These are phyloP conservation scores for Nothophaeocryptopus gaeumannii DNA, from an alignment of 2,329 filamentous ascomycete genomes.

Conservation along the genomic window DNA sequence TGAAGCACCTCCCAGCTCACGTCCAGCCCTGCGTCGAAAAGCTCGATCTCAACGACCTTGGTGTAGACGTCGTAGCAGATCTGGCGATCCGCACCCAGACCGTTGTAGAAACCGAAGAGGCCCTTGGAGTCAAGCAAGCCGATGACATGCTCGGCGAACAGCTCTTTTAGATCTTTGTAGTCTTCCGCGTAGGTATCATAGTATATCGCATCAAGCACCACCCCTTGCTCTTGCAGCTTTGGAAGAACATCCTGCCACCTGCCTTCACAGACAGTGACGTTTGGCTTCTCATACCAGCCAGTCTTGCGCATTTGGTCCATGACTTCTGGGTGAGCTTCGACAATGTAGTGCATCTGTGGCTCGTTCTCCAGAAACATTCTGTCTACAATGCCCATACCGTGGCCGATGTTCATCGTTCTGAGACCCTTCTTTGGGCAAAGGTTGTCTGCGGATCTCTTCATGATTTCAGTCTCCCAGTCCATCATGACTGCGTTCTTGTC, in stretches of 20 bases:
- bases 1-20: conserved; percentile 78
- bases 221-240: conserved; percentile 42
- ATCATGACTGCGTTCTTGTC: conserved; percentile 53
- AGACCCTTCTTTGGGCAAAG: conserved; percentile 40
- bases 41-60: conserved; percentile 83
- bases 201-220: conserved; percentile 63
- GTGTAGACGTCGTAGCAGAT: conserved; percentile 97
- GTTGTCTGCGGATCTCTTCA: conserved; percentile 46
- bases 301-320: conserved; percentile 45
- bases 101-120: conserved; percentile 64
- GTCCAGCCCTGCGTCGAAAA: conserved; percentile 84
- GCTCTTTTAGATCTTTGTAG: conserved; percentile 77
- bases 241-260: conserved; percentile 51
- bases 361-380: conserved; percentile 45
- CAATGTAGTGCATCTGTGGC: conserved; percentile 48
- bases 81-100: conserved; percentile 84
- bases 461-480: conserved; percentile 52
- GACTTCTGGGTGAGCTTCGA: conserved; percentile 52
- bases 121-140: conserved; percentile 64
- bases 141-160: conserved; percentile 86
- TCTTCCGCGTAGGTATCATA: conserved; percentile 98
- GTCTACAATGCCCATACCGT: conserved; percentile 54
- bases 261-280: conserved; percentile 49
- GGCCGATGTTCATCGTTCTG: conserved; percentile 50
- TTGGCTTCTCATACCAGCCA: conserved; percentile 49